These are phyloP conservation scores for Lunularia cruciata DNA, from an alignment of 225 moss, liverwort and hornwort genomes.

Conservation along the genomic window DNA sequence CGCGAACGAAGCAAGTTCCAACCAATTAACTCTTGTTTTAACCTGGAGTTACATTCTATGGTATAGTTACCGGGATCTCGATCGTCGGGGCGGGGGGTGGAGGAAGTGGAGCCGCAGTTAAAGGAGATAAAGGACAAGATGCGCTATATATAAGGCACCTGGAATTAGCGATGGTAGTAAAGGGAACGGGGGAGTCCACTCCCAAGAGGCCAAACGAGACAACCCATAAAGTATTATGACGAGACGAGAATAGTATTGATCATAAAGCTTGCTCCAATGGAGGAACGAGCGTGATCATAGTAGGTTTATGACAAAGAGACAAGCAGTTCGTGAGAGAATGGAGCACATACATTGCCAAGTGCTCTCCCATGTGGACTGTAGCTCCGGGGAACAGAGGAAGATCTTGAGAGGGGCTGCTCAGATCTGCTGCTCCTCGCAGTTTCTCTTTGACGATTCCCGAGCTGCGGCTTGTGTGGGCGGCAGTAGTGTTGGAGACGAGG, in stretches of 20 bases:
- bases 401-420: neutral
- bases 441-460: neutral
- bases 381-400: constrained; percentile 8
- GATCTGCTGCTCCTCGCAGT: neutral
- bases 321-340: neutral
- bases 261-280: neutral
- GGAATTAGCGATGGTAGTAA: neutral
- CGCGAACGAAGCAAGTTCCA: too few relatives aligned
- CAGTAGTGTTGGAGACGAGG: too few relatives aligned
- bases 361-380: constrained; percentile 6
- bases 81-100: neutral
- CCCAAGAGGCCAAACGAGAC: constrained; percentile 6
- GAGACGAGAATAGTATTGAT: neutral
- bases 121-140: neutral
- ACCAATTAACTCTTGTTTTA: too few relatives aligned
- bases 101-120: too few relatives aligned
- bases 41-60: too few relatives aligned
- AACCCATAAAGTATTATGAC: neutral
- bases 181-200: neutral
- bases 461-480: too few relatives aligned
- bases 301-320: constrained; percentile 7
- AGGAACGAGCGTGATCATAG: neutral
- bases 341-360: neutral
- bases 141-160: neutral
- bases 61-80: too few relatives aligned